Evolutionary conservation across 2,329 filamentous ascomycete species (phyloP).

Genomic region (Bipolaris oryzae): DNA sequence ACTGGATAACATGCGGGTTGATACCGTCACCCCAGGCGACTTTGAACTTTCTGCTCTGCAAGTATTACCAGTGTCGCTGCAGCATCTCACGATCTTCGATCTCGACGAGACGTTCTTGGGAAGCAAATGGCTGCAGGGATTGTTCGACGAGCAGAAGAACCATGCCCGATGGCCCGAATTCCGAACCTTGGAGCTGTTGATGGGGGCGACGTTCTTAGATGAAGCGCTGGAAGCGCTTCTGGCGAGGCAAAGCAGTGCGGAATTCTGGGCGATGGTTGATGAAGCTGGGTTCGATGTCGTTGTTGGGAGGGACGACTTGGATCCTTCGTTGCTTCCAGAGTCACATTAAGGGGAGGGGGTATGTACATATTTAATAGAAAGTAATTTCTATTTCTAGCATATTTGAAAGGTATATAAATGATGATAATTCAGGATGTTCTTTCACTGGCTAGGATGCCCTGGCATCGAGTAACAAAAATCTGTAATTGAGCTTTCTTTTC

Average conservation of each 20-base stretch:
- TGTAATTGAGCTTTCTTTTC: no score
- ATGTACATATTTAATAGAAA: no score
- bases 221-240: not conserved
- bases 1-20: constrained; percentile 22
- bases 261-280: constrained; percentile 1
- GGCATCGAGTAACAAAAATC: no score
- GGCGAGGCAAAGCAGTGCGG: not conserved
- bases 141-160: constrained; percentile 9
- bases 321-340: no score
- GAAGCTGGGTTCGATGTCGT: not conserved
- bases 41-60: constrained; percentile 16
- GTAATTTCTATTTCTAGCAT: no score
- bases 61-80: constrained; percentile 11
- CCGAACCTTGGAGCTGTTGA: constrained; percentile 10
- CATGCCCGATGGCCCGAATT: constrained; percentile 8
- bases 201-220: not conserved
- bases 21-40: constrained; percentile 9
- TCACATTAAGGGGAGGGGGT: no score
- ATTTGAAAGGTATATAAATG: no score
- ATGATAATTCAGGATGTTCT: no score
- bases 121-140: constrained; percentile 12
- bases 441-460: no score
- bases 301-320: not conserved
- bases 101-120: constrained; percentile 11
- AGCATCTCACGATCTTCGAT: constrained; percentile 19